Evolutionary conservation across 441 rosid genomes (phyloP).

Genomic region (Croton laevigatus): DNA sequence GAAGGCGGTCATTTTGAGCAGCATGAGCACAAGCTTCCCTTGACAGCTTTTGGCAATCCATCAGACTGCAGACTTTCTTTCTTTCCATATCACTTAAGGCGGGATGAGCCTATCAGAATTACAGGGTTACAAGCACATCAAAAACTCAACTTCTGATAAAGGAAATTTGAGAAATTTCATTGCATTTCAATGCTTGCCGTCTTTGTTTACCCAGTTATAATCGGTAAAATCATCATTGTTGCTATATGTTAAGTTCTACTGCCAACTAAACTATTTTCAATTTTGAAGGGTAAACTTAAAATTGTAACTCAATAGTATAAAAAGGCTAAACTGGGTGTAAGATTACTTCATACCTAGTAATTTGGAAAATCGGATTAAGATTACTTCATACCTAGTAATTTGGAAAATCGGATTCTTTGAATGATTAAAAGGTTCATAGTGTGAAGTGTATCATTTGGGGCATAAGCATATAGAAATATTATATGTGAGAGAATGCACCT

Average conservation of each 20-base stretch:
- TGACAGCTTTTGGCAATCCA: constrained; percentile 85
- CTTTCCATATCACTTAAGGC: constrained; percentile 79
- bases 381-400: neutral
- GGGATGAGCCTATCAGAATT: constrained; percentile 79
- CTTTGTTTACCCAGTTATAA: neutral
- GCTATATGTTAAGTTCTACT: neutral
- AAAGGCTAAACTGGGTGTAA: neutral
- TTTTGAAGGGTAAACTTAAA: neutral
- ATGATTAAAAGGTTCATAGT: neutral
- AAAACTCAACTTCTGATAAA: constrained; percentile 3
- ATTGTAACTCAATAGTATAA: neutral
- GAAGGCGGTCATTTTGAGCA: constrained; percentile 84
- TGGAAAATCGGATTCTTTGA: neutral
- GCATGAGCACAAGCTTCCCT: constrained; percentile 97
- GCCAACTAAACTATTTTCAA: neutral
- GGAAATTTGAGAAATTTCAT: neutral
- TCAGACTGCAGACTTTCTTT: constrained; percentile 81
- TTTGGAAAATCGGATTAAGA: neutral
- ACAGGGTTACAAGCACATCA: neutral
- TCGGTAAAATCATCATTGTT: neutral
- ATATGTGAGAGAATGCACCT: constrained; percentile 40
- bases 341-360: neutral
- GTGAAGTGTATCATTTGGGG: neutral
- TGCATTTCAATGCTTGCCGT: neutral
- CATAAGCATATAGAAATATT: neutral